Evolutionary conservation across 2,329 filamentous ascomycete species (phyloP).

Genomic region (Cladosporium sp.): DNA sequence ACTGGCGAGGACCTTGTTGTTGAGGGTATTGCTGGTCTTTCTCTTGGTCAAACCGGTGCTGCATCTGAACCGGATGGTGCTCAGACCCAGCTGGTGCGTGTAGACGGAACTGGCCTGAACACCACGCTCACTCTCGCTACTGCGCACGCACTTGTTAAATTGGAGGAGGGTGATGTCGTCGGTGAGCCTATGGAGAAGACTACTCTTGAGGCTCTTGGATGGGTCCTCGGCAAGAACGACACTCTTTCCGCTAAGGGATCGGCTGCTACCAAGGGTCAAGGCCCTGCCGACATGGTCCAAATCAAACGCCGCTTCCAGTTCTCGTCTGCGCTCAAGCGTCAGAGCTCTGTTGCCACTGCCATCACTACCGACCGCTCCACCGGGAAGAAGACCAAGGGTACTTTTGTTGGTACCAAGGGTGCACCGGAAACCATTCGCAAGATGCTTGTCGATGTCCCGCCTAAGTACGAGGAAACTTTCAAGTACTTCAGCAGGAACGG

Average conservation of each 20-base stretch:
- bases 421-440: constrained; percentile 94
- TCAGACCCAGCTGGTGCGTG: constrained; percentile 70
- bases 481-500: constrained; percentile 97
- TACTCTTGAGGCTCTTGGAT: constrained; percentile 81
- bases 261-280: constrained; percentile 35
- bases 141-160: constrained; percentile 88
- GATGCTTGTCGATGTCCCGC: constrained; percentile 78
- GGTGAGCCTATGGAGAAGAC: constrained; percentile 99
- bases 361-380: constrained; percentile 65
- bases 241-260: constrained; percentile 64
- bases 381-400: constrained; percentile 72
- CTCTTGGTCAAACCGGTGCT: constrained; percentile 62
- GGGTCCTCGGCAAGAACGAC: constrained; percentile 88
- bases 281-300: constrained; percentile 72
- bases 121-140: constrained; percentile 92
- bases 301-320: constrained; percentile 98
- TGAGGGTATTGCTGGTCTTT: constrained; percentile 89
- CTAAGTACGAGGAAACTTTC: constrained; percentile 94
- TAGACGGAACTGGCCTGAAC: constrained; percentile 66
- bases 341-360: constrained; percentile 88
- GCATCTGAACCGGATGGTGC: constrained; percentile 69
- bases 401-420: constrained; percentile 93
- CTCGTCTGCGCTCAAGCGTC: constrained; percentile 90
- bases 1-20: constrained; percentile 96
- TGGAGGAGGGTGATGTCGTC: constrained; percentile 95